Evolutionary conservation across 139 green algal species (phyloP).

Genomic region (Chlamydomonas sp.): DNA sequence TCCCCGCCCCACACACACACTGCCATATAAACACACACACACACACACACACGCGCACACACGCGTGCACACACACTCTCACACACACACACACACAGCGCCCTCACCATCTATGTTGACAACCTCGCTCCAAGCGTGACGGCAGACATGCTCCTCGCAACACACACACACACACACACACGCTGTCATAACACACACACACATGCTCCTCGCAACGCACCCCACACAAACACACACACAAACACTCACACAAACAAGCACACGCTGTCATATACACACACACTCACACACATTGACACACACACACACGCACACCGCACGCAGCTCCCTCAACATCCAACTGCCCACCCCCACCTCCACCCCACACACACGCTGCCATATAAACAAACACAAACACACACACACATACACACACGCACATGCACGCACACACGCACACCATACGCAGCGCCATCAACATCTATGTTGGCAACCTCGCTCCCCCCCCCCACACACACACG

Average conservation of each 20-base stretch:
- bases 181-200: too few species aligned
- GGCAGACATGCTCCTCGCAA: neutral
- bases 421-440: too few species aligned
- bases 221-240: neutral
- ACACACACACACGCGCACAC: too few species aligned
- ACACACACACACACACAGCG: too few species aligned
- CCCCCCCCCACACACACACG: too few species aligned
- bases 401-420: too few species aligned
- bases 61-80: constrained; percentile 3
- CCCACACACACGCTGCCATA: neutral
- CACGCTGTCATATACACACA: neutral
- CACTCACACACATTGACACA: neutral
- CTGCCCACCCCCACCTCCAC: neutral
- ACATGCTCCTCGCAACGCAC: neutral
- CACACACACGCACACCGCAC: neutral
- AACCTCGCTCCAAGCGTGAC: neutral
- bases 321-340: neutral
- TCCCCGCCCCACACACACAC: too few species aligned
- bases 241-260: neutral
- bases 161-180: too few species aligned
- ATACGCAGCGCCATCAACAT: too few species aligned
- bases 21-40: too few species aligned
- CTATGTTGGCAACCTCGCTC: too few species aligned
- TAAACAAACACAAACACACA: neutral
- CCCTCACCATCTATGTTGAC: neutral